phyloP scores from a whole-genome alignment of 192 early-diverging fungal species.

The Podila epigama region DNA sequence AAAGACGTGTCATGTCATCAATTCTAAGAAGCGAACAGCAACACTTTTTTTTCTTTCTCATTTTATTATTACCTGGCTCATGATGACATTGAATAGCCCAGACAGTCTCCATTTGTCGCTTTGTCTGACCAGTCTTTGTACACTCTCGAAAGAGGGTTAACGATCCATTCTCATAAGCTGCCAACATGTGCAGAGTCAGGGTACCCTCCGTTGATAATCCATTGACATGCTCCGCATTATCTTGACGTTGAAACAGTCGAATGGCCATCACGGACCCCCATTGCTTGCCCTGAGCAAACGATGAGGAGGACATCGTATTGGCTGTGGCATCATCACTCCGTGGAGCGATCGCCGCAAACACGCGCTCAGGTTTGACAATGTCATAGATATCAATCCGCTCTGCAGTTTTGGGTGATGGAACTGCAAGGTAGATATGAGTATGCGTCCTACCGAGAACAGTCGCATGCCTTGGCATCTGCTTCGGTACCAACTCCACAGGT shows the following conservation, averaged over 20 bases:
- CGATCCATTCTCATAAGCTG: conserved; percentile 47
- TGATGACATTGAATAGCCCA: conserved; percentile 44
- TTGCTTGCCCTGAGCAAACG: conserved; percentile 12
- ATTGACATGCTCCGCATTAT: background rate
- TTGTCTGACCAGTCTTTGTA: background rate
- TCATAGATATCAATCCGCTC: conserved; percentile 38
- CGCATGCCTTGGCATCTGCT: background rate
- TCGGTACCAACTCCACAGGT: conserved; percentile 1
- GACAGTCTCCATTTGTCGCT: conserved; percentile 13
- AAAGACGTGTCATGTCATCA: too few relatives aligned
- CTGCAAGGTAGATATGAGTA: conserved; percentile 27
- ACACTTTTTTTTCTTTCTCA: too few relatives aligned
- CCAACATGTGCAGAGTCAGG: conserved; percentile 28
- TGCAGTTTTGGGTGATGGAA: conserved; percentile 24
- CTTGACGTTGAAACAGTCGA: conserved; percentile 6
- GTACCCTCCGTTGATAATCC: background rate
- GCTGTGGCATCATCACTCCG: background rate
- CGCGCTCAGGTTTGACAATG: conserved; percentile 34
- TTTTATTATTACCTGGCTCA: conserved; percentile 49
- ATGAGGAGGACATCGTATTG: background rate
- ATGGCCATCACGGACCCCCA: conserved; percentile 42
- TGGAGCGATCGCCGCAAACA: conserved; percentile 21
- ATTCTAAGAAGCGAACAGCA: too few relatives aligned
- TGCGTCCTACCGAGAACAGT: conserved; percentile 2
- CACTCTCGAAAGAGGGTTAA: conserved; percentile 27